Conservation (phyloP, 192 early-diverging fungal genomes). For the Backusella sp. region DNA sequence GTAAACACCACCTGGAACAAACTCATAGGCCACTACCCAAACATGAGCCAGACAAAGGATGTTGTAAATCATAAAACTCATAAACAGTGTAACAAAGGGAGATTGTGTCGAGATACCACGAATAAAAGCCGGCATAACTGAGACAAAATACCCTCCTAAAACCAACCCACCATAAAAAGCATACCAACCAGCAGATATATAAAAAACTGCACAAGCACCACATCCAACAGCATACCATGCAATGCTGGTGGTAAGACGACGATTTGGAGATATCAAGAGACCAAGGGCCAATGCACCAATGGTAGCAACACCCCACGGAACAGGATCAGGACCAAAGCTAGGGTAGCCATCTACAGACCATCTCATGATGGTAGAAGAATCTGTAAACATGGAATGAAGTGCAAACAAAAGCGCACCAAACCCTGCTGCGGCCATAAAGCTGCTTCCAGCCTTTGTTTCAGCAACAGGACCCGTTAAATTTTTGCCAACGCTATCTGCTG, state of each 20-base stretch:
- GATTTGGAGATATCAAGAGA: slow-evolving; percentile 46
- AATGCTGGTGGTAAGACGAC: slow-evolving; percentile 42
- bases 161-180: slow-evolving; percentile 67
- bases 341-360: slow-evolving; percentile 79
- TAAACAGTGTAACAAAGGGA: slow-evolving; percentile 64
- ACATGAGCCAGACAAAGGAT: slow-evolving; percentile 71
- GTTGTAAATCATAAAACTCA: slow-evolving; percentile 66
- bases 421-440: slow-evolving; percentile 55
- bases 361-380: slow-evolving; percentile 72
- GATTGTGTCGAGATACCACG: slow-evolving; percentile 51
- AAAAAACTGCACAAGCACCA: slow-evolving; percentile 53
- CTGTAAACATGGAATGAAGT: slow-evolving; percentile 75
- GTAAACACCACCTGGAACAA: slow-evolving; percentile 75
- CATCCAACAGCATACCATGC: slow-evolving; percentile 63
- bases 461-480: background rate
- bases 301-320: slow-evolving; percentile 68
- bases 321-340: slow-evolving; percentile 67
- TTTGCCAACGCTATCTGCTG: background rate
- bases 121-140: slow-evolving; percentile 61
- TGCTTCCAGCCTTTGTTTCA: slow-evolving; percentile 20
- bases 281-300: slow-evolving; percentile 60
- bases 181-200: slow-evolving; percentile 55
- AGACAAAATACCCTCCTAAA: slow-evolving; percentile 58
- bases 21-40: slow-evolving; percentile 82
- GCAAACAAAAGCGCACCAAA: slow-evolving; percentile 68